Evolutionary conservation across 1,284 basidiomycete species (phyloP).

Genomic region (Cystobasidium slooffiae): DNA sequence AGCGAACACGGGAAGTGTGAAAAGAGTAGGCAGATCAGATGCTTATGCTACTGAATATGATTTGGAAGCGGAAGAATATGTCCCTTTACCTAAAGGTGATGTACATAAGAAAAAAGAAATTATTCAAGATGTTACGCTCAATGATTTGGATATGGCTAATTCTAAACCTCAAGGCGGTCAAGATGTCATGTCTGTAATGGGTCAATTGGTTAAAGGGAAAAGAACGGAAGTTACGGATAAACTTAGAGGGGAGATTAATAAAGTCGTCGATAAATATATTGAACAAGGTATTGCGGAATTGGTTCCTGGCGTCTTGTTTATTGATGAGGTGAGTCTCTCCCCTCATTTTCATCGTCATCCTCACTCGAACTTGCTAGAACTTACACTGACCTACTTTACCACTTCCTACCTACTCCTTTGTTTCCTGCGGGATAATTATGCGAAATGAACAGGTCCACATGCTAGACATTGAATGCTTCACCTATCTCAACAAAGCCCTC

Average conservation of each 20-base stretch:
- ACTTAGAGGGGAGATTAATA: slow-evolving; percentile 91
- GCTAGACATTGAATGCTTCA: slow-evolving; percentile 99
- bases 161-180: slow-evolving; percentile 87
- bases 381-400: not conserved
- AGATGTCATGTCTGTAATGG: slow-evolving; percentile 99
- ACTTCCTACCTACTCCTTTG: not conserved
- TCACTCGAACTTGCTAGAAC: no score
- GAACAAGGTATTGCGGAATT: slow-evolving; percentile 98
- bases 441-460: slow-evolving; percentile 78
- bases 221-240: slow-evolving; percentile 98
- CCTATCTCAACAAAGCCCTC: slow-evolving; percentile 92
- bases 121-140: slow-evolving; percentile 94
- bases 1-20: slow-evolving; percentile 90
- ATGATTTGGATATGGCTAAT: slow-evolving; percentile 96
- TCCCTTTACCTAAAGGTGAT: slow-evolving; percentile 95
- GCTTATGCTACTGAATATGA: slow-evolving; percentile 99
- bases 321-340: slow-evolving; percentile 78
- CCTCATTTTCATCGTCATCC: no score
- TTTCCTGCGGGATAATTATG: not conserved
- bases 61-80: slow-evolving; percentile 96
- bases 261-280: slow-evolving; percentile 96
- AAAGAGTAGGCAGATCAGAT: slow-evolving; percentile 96
- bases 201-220: slow-evolving; percentile 90
- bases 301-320: slow-evolving; percentile 96
- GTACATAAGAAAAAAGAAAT: slow-evolving; percentile 97